Conservation (phyloP, 225 moss, liverwort and hornwort species). For the Neckera pumila region DNA sequence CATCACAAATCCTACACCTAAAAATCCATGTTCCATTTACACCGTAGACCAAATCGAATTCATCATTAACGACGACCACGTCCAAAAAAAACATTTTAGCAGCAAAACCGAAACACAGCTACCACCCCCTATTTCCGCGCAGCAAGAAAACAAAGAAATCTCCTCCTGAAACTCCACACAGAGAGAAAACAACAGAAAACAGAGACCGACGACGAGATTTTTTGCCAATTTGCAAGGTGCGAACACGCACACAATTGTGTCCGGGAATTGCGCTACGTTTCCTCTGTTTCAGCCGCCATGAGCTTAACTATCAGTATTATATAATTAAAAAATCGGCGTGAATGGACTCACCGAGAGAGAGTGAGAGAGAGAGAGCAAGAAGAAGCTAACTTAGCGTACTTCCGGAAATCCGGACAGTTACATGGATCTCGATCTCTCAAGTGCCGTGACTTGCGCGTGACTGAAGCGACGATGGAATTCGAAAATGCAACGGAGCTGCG, state of each 20-base stretch:
- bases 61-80: neutral
- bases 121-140: neutral
- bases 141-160: neutral
- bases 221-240: neutral
- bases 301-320: neutral
- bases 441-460: neutral
- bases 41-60: neutral
- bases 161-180: neutral
- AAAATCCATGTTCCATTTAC: neutral
- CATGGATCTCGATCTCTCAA: neutral
- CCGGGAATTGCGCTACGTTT: too few species aligned
- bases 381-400: neutral
- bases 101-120: neutral
- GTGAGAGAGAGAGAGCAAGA: neutral
- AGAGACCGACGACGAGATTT: neutral
- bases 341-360: neutral
- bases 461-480: neutral
- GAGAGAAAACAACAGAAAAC: neutral
- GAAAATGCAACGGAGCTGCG: neutral
- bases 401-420: neutral
- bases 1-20: neutral
- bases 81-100: too few species aligned
- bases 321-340: neutral
- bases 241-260: neutral
- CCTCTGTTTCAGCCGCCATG: neutral